Conservation (phyloP, 208 protist species). For the Wallacemonas sp. region DNA sequence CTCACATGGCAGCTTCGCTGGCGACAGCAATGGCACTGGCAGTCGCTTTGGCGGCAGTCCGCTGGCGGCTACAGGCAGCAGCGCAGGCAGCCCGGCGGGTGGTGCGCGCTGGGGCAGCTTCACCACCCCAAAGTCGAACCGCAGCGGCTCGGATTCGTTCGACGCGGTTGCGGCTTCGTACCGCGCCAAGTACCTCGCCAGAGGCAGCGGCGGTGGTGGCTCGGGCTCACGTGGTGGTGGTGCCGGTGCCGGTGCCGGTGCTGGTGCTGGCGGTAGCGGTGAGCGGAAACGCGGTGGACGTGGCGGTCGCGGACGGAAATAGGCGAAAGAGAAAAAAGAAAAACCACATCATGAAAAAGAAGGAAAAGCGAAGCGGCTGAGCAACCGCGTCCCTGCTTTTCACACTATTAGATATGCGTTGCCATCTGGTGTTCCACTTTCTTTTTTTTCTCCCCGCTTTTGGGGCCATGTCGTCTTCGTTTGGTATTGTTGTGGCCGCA, state of each 20-base stretch:
- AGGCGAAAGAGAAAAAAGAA: too few species aligned
- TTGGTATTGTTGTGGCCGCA: too few species aligned
- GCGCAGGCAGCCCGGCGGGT: not conserved
- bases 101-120: slow-evolving; percentile 5
- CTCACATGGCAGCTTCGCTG: slow-evolving; percentile 3
- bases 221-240: not conserved
- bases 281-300: too few species aligned
- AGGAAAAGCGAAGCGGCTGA: too few species aligned
- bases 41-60: not conserved
- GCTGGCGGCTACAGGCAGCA: not conserved
- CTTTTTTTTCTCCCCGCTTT: too few species aligned
- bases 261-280: slow-evolving; percentile 10
- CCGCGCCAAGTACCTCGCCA: slow-evolving; percentile 11
- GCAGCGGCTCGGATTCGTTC: slow-evolving; percentile 1
- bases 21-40: slow-evolving; percentile 9
- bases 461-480: too few species aligned
- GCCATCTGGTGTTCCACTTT: too few species aligned
- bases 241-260: not conserved
- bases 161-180: slow-evolving; percentile 8
- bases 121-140: slow-evolving; percentile 5
- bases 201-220: not conserved
- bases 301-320: too few species aligned
- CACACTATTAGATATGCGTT: too few species aligned
- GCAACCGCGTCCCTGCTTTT: too few species aligned
- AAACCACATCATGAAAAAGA: too few species aligned